Evolutionary conservation across 306 rosid species (phyloP).

Genomic region (Oxytropis ochrocephala): DNA sequence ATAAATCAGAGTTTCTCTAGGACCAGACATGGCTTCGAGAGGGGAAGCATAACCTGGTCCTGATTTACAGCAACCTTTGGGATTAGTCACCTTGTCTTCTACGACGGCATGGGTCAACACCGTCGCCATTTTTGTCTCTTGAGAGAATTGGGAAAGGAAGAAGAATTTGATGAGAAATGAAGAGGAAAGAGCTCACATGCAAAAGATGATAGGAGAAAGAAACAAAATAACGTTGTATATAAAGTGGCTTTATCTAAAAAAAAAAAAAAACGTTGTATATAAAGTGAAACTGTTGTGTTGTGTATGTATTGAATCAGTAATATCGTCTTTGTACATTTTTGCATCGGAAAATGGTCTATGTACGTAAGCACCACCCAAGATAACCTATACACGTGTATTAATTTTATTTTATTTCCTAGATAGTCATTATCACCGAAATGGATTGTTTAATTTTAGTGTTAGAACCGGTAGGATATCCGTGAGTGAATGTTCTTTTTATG

Average conservation of each 20-base stretch:
- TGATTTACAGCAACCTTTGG: conserved; percentile 39
- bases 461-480: no score
- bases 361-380: background rate
- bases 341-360: background rate
- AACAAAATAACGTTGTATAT: background rate
- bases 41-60: conserved; percentile 93
- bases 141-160: background rate
- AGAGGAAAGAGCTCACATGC: background rate
- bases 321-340: background rate
- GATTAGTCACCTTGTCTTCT: background rate
- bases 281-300: no score
- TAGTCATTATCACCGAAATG: no score
- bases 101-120: background rate
- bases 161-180: background rate
- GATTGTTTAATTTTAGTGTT: no score
- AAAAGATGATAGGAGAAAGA: background rate
- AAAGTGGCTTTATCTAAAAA: background rate
- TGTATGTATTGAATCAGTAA: background rate
- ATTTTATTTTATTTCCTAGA: no score
- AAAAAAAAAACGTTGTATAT: background rate
- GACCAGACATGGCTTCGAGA: conserved; percentile 76
- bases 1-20: conserved; percentile 68
- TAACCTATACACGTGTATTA: no score
- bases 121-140: conserved; percentile 8
- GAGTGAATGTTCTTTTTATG: no score